Evolutionary conservation across 108 stramenopile genomes (phyloP), one percentile per base, ranked within the genome.

Genomic region (Fragilaria crotonensis): DNA sequence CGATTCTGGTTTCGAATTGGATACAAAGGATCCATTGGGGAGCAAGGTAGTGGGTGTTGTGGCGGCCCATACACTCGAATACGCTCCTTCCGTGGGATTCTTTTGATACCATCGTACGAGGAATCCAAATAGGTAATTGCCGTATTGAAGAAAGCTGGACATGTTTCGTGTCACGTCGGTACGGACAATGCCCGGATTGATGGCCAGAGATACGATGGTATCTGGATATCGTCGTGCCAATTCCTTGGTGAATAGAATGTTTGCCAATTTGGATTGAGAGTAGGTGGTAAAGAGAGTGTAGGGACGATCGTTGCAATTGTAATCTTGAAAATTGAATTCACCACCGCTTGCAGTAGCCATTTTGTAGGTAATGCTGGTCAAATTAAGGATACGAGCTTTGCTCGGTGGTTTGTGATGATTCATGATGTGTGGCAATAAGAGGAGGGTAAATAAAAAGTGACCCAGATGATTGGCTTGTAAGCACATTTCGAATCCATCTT

Each of bases 151-250:
- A 52, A 77, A 81, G 84, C 80, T 84, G 4, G 80, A 81, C 94
- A 95, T 93, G 60, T 90, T 74, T 28, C 87, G 69, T 1, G 76
- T 73, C 3, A 95, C 85, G 59, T 95, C 87, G 44, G 94, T 95
- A 28, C 89, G 80, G 0, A 95, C 94, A 44, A 91, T 50, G 9
- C 94, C 94, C 26, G 94, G 94, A 76, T 95, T 90, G n/a, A 92
- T 68, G 18, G 79, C 78, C 47, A 58, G 50, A 21, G 58, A 33
- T 30, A 71, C 54, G 4, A 0, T 51, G 45, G 29, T 32, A 5
- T 60, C 50, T 27, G 59, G 52, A 48, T 83, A 82, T 25, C 77
- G 36, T 46, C 68, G 46, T 2, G 65, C 64, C 41, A 92, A 65
- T 62, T 91, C 86, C 51, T 66, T 69, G 25, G 84, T 69, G 69